Evolutionary conservation across 331 rosid genomes (phyloP), one percentile per base, ranked within the genome.

Genomic region (Phaseolus coccineus): DNA sequence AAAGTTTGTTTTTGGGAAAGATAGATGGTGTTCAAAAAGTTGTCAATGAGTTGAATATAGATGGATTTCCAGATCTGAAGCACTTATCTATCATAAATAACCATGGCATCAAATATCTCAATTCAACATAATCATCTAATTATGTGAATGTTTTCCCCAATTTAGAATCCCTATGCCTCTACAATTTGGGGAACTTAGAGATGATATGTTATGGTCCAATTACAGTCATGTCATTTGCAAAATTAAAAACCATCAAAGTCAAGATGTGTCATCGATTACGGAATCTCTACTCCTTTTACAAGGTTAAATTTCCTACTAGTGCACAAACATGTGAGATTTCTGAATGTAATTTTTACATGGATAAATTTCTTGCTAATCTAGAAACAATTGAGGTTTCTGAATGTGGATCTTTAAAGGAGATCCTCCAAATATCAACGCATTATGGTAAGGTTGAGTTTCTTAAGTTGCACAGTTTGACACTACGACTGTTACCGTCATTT

Each of bases 21-120:
- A 55, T 82, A 25, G 51, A 31, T 31, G 31, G 31, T 30, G 35
- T 37, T 28, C 31, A 65, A 25, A 73, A 70, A 74, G 69, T 50
- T 24, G 48, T 83, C 3, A 39, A 27, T 13, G 77, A 80, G 31
- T 42, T 88, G 33, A 80, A 75, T 78, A 19, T 76, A 44, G 62
- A 76, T 35, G 91, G 85, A 31, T 88, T 83, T 73, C 89, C 75
- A 1, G 27, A 63, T 59, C 31, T 83, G 37, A 83, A 85, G 56
- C 68, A 77, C 5, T 72, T 85, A 6, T 71, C 27, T 0, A 27
- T 58, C 1, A 3, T 30, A 35, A 25, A 67, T n/a, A 81, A 83
- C 55, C 1, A 3, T 3, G 39, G 25, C 48, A 78, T 85, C 9
- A 69, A 63, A 55, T 80, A 51, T 24, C 31, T 88, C 19, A 69